Evolutionary conservation across 106 monocot species (phyloP).

Genomic region (Acorus gramineus): DNA sequence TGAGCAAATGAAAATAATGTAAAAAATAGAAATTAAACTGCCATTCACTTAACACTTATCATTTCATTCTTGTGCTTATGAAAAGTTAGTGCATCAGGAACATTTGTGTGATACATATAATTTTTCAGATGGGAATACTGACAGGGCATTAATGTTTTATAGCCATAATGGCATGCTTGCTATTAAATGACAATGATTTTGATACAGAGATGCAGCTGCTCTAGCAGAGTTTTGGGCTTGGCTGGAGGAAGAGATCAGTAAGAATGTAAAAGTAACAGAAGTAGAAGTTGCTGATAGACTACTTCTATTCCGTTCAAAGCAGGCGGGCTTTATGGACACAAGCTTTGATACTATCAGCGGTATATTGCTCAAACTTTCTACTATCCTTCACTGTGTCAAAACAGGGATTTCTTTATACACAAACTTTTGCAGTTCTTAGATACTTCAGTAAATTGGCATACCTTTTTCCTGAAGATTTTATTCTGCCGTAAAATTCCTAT

Average conservation of each 20-base stretch:
- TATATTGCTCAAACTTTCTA: slow-evolving; percentile 18
- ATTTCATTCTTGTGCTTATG: background rate
- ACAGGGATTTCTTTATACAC: background rate
- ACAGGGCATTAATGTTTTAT: too few relatives aligned
- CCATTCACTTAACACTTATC: background rate
- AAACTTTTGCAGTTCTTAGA: too few relatives aligned
- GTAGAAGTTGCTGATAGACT: slow-evolving; percentile 71
- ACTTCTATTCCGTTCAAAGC: slow-evolving; percentile 86
- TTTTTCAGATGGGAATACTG: too few relatives aligned
- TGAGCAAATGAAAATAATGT: too few relatives aligned
- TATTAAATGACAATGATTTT: background rate
- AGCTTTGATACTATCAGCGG: slow-evolving; percentile 99
- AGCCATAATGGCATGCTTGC: too few relatives aligned
- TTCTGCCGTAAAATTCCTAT: too few relatives aligned
- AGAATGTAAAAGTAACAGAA: slow-evolving; percentile 43
- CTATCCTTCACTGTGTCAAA: background rate
- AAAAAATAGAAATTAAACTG: too few relatives aligned
- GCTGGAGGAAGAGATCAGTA: slow-evolving; percentile 67
- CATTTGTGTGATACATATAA: too few relatives aligned
- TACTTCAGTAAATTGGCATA: too few relatives aligned
- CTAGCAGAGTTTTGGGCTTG: slow-evolving; percentile 89
- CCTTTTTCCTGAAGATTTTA: too few relatives aligned
- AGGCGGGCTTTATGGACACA: slow-evolving; percentile 69
- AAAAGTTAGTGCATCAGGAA: too few relatives aligned
- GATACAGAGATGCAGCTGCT: slow-evolving; percentile 87